Evolutionary conservation across 2,329 filamentous ascomycete genomes (phyloP).

Genomic region (Neonectria coccinea): DNA sequence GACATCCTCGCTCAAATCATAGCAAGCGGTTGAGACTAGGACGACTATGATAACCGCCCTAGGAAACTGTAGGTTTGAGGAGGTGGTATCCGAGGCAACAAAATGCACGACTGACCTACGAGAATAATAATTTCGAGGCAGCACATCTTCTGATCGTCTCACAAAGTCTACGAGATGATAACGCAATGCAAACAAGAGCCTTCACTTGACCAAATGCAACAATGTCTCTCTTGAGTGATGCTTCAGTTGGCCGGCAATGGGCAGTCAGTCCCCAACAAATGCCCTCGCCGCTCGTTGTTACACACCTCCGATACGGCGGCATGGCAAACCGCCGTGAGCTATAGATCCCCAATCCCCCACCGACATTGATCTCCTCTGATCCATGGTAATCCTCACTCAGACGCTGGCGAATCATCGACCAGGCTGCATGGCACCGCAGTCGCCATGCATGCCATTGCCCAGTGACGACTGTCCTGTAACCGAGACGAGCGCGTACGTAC

Average conservation of each 20-base stretch:
- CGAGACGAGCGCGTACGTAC: conserved; percentile 10
- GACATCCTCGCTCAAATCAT: too few species aligned
- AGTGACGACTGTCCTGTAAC: conserved; percentile 14
- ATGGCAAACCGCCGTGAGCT: conserved; percentile 3
- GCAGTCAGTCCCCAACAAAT: background rate
- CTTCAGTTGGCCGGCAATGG: background rate
- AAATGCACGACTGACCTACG: too few species aligned
- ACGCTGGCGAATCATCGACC: background rate
- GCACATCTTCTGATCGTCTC: background rate
- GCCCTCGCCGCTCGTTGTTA: background rate
- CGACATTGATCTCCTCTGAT: background rate
- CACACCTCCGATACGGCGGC: background rate
- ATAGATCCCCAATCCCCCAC: background rate
- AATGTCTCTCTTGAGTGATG: background rate
- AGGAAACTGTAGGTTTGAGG: too few species aligned
- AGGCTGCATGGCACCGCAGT: conserved; percentile 9
- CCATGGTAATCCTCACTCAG: background rate
- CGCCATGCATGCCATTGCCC: conserved; percentile 16
- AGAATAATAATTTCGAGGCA: background rate
- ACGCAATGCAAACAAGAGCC: background rate
- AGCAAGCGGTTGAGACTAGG: too few species aligned
- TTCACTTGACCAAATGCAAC: background rate
- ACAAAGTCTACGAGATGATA: background rate
- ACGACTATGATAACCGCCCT: too few species aligned
- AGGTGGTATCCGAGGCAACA: too few species aligned